Percentiles rank a stretch among this genome's conserved stretches.
These are phyloP conservation scores for Arachis stenosperma DNA, from an alignment of 306 rosid species.

Conservation along the genomic window DNA sequence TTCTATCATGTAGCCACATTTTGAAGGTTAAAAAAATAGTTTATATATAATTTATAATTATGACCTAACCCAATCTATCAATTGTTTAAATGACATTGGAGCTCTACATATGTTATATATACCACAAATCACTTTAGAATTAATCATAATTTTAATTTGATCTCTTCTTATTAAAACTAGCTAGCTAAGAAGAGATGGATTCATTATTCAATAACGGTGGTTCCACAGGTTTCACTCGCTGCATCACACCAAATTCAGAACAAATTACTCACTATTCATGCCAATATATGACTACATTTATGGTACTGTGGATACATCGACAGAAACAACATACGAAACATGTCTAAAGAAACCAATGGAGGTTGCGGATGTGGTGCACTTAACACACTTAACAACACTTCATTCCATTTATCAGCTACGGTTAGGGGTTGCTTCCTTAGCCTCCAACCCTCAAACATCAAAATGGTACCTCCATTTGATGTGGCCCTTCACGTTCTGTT, in stretches of 20 bases:
- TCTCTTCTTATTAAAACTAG: background rate
- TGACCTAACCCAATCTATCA: too few species aligned
- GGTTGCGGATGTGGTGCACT: conserved; percentile 44
- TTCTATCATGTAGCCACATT: too few species aligned
- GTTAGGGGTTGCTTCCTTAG: conserved; percentile 48
- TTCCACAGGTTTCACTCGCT: conserved; percentile 54
- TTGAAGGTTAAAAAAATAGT: too few species aligned
- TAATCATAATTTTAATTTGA: background rate
- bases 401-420: conserved; percentile 55
- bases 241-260: conserved; percentile 63
- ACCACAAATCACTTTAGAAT: too few species aligned
- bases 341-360: conserved; percentile 40
- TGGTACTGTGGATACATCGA: conserved; percentile 49
- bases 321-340: conserved; percentile 37
- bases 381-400: conserved; percentile 53
- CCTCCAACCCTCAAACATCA: conserved; percentile 47
- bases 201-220: background rate
- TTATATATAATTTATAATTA: too few species aligned
- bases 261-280: conserved; percentile 59
- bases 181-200: background rate
- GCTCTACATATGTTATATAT: too few species aligned
- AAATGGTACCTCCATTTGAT: conserved; percentile 44
- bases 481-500: conserved; percentile 55
- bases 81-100: too few species aligned
- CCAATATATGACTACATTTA: conserved; percentile 56